These are phyloP conservation scores for Orbilia ellipsospora DNA, from an alignment of 2,329 filamentous ascomycete genomes.

Conservation along the genomic window DNA sequence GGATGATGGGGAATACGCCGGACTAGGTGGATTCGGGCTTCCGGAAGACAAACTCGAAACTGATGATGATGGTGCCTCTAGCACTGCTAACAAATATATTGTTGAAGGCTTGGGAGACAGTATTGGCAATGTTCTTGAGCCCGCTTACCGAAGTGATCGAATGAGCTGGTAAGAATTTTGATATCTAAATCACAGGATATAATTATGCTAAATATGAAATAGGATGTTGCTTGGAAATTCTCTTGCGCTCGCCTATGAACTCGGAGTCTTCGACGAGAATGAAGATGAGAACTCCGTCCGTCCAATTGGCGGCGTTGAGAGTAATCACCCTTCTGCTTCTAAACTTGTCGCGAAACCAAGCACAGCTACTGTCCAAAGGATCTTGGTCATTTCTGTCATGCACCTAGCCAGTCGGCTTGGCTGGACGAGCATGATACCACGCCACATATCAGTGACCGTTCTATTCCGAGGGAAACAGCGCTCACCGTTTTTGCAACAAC, in stretches of 20 bases:
- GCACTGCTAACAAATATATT: conserved; percentile 67
- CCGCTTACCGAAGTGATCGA: conserved; percentile 79
- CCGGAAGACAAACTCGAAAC: conserved; percentile 70
- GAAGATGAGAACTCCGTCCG: conserved; percentile 68
- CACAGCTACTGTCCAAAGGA: conserved; percentile 57
- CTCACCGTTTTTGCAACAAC: conserved; percentile 47
- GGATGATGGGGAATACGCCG: conserved; percentile 73
- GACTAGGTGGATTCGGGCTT: conserved; percentile 73
- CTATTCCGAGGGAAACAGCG: conserved; percentile 54
- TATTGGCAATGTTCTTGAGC: conserved; percentile 96
- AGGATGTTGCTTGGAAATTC: conserved; percentile 97
- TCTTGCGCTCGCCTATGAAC: conserved; percentile 88
- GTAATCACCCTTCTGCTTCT: conserved; percentile 45
- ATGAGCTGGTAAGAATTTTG: conserved; percentile 46
- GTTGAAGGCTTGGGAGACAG: conserved; percentile 71
- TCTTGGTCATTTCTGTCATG: conserved; percentile 89
- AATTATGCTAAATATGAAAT: conserved; percentile 73
- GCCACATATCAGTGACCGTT: conserved; percentile 57
- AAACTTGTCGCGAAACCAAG: conserved; percentile 52
- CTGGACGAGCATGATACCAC: conserved; percentile 90
- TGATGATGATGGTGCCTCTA: conserved; percentile 61
- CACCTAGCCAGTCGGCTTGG: conserved; percentile 93
- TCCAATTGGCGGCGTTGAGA: conserved; percentile 46
- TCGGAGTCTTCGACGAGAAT: conserved; percentile 93
- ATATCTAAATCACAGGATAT: not conserved